Conservation (phyloP, 1,139 yeast species). For the Lodderomyces oxycetoniae region DNA sequence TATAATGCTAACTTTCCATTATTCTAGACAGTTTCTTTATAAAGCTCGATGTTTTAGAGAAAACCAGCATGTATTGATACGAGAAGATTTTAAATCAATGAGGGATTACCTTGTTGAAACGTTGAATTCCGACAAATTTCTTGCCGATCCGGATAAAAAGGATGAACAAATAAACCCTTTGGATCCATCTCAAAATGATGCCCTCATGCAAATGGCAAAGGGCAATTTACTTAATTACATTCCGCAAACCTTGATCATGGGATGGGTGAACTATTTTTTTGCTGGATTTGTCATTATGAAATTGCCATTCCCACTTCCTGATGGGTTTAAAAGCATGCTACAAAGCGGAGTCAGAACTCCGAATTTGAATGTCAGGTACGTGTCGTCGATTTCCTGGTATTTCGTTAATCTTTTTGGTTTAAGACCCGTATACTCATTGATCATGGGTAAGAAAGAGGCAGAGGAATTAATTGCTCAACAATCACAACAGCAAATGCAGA, state of each 20-base stretch:
- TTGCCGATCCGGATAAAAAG: conserved; percentile 31
- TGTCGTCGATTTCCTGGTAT: conserved; percentile 97
- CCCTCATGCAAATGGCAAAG: conserved; percentile 75
- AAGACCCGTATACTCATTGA: conserved; percentile 69
- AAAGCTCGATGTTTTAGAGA: conserved; percentile 51
- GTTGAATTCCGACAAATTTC: conserved; percentile 49
- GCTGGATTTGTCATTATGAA: conserved; percentile 81
- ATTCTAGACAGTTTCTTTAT: conserved; percentile 43
- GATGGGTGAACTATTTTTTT: conserved; percentile 92
- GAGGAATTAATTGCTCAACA: conserved; percentile 50
- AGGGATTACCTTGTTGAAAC: conserved; percentile 40
- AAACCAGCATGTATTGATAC: conserved; percentile 45
- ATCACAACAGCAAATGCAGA: conserved; percentile 32
- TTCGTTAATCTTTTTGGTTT: conserved; percentile 85
- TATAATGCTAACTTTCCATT: not conserved
- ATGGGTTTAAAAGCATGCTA: conserved; percentile 85
- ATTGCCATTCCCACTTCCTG: conserved; percentile 65
- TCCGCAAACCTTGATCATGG: conserved; percentile 92
- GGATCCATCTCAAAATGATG: conserved; percentile 71
- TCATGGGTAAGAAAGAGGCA: conserved; percentile 50
- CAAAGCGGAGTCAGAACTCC: conserved; percentile 84
- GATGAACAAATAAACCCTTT: conserved; percentile 49
- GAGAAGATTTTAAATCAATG: conserved; percentile 45
- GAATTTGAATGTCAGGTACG: conserved; percentile 87
- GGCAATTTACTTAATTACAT: conserved; percentile 77